Evolutionary conservation across 108 stramenopile species (phyloP).

Genomic region (Schizochytrium sp.): DNA sequence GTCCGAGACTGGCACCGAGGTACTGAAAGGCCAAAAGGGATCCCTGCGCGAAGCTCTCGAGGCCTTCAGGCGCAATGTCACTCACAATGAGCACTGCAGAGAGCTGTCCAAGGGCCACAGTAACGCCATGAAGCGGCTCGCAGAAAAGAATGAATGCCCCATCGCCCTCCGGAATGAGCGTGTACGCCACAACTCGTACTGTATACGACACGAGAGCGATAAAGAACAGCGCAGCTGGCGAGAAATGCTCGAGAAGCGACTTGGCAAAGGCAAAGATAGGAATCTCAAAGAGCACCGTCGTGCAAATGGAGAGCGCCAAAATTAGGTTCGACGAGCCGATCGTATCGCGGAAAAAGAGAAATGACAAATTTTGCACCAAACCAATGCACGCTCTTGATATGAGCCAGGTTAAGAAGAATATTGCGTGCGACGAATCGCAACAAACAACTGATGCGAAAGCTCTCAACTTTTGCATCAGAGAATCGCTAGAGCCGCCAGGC

Average conservation of each 20-base stretch:
- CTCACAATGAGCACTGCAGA: neutral
- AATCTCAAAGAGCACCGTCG: slow-evolving; percentile 18
- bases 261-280: neutral
- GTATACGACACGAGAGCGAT: neutral
- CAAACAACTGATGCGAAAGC: neutral
- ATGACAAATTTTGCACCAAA: neutral
- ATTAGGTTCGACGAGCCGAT: neutral
- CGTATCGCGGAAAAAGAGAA: neutral
- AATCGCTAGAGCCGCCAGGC: neutral
- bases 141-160: neutral
- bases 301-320: neutral
- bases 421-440: neutral
- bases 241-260: neutral
- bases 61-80: neutral
- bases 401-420: neutral
- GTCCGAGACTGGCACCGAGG: neutral
- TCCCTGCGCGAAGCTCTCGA: neutral
- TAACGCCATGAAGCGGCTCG: slow-evolving; percentile 19
- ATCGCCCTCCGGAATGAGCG: neutral
- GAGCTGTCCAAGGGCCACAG: neutral
- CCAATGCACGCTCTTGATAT: neutral
- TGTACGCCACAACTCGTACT: neutral
- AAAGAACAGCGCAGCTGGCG: neutral
- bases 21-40: neutral
- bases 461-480: neutral